Evolutionary conservation across 2,329 filamentous ascomycete genomes (phyloP), one percentile per base, ranked within the genome.

Genomic region (Arachnopeziza araneosa): DNA sequence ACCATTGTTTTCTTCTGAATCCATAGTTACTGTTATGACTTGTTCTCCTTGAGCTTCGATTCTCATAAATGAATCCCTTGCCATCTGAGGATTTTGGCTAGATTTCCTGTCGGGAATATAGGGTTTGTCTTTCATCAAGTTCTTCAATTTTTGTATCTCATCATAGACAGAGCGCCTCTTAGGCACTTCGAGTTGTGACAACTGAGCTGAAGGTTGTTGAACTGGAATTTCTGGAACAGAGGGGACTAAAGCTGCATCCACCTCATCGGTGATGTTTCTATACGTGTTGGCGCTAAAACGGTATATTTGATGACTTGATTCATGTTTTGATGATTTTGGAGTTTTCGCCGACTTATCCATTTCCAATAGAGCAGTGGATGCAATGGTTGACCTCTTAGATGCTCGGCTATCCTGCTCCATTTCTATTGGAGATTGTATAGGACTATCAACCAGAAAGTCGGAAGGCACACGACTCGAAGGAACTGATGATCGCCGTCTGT

Each of bases 21-120:
- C 80, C 24, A 81, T 71, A 74, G 79, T 78, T 26, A 80, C 71
- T 1, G 76, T 76, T 66, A 79, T 73, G 19, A 75, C 71, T 58
- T 77, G 76, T 52, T 74, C 71, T 24, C 71, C 67, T 32, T 70
- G 64, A 32, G 67, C 51, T 14, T 52, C 50, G 36, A 51, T 57
- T 44, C 49, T 60, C 56, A 12, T 52, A 44, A 44, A 3, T 14
- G 36, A 19, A 19, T 12, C 36, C 2, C 17, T 12, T 44, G 77
- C 78, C 5, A 72, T 76, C 1, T 69, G 70, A 53, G 80, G 78
- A 36, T 76, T 78, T 23, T 75, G 36, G 6, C 17, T 74, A 14
- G 71, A 71, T 24, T 69, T 73, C 32, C 48, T 61, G 21, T 66
- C 57, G 36, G 60, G 66, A 12, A 58, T 56, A 23, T 52, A 57